Evolutionary conservation across 768 basidiomycete genomes (phyloP).

Genomic region (Arthromyces matolae): DNA sequence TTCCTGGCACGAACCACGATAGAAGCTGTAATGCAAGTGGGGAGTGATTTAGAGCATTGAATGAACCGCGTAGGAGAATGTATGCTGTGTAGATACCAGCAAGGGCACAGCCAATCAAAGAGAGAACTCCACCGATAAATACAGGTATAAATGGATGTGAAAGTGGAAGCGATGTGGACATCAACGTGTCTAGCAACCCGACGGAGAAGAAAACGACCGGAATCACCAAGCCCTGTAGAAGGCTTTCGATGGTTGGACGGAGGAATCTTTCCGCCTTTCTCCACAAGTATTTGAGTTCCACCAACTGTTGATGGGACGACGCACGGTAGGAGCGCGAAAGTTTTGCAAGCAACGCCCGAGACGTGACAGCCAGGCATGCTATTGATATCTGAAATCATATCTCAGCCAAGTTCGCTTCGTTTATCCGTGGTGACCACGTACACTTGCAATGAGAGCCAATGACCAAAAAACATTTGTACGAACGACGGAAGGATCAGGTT

Average conservation of each 20-base stretch:
- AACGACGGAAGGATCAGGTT: slow-evolving; percentile 8
- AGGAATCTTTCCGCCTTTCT: slow-evolving; percentile 5
- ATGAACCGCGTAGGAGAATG: neutral
- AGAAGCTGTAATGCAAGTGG: neutral
- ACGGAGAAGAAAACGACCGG: slow-evolving; percentile 13
- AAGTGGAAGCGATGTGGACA: slow-evolving; percentile 3
- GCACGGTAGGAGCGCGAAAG: neutral
- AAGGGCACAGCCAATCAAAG: neutral
- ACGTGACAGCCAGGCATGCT: slow-evolving; percentile 15
- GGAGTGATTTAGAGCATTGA: neutral
- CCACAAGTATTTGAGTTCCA: slow-evolving; percentile 13
- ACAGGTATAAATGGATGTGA: neutral
- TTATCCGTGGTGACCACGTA: neutral
- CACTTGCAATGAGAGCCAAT: slow-evolving; percentile 14
- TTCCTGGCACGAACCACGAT: neutral
- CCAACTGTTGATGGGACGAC: slow-evolving; percentile 1
- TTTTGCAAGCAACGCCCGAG: slow-evolving; percentile 9
- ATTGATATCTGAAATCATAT: slow-evolving; percentile 9
- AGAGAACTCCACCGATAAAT: neutral
- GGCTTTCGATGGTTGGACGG: slow-evolving; percentile 10
- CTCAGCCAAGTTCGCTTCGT: neutral
- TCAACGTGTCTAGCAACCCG: slow-evolving; percentile 14
- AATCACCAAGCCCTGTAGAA: slow-evolving; percentile 10
- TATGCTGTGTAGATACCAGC: neutral
- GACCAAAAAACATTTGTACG: slow-evolving; percentile 18